phyloP scores from a whole-genome alignment of 2,329 filamentous ascomycete genomes.

The Ceratocystis smalleyi region DNA sequence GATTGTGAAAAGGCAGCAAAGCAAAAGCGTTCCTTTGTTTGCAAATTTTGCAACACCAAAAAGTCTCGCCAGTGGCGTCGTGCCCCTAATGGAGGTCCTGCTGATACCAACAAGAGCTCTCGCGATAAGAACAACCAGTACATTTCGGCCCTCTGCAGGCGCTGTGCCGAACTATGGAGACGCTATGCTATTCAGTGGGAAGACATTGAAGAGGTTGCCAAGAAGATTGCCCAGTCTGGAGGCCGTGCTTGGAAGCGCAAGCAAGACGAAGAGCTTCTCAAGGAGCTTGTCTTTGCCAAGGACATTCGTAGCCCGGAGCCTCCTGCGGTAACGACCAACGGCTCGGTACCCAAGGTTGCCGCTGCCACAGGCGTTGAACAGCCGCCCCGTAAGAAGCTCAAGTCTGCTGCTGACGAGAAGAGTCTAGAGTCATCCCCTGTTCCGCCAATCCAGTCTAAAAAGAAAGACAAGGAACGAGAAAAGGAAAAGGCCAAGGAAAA shows the following conservation, averaged over 20 bases:
- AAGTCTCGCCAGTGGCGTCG: conserved; percentile 80
- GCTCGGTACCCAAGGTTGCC: conserved; percentile 16
- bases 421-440: conserved; percentile 30
- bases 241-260: conserved; percentile 74
- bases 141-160: conserved; percentile 69
- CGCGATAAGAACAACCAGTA: conserved; percentile 66
- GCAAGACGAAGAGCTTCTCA: conserved; percentile 79
- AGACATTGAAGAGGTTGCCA: conserved; percentile 76
- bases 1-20: conserved; percentile 69
- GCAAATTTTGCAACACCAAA: conserved; percentile 79
- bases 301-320: conserved; percentile 26
- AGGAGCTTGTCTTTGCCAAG: conserved; percentile 51
- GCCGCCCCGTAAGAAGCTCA: conserved; percentile 49
- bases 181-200: conserved; percentile 95
- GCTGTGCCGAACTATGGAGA: conserved; percentile 86
- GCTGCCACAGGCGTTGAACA: conserved; percentile 25
- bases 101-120: conserved; percentile 43
- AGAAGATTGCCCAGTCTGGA: conserved; percentile 67
- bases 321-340: conserved; percentile 15
- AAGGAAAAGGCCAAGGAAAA: conserved; percentile 28
- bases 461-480: conserved; percentile 22
- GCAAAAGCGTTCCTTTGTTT: conserved; percentile 72
- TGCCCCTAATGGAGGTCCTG: conserved; percentile 55
- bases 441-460: conserved; percentile 31
- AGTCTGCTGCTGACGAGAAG: conserved; percentile 34